These are phyloP conservation scores for Dictyostelium intermedium DNA, from an alignment of 78 protist species.

Conservation along the genomic window DNA sequence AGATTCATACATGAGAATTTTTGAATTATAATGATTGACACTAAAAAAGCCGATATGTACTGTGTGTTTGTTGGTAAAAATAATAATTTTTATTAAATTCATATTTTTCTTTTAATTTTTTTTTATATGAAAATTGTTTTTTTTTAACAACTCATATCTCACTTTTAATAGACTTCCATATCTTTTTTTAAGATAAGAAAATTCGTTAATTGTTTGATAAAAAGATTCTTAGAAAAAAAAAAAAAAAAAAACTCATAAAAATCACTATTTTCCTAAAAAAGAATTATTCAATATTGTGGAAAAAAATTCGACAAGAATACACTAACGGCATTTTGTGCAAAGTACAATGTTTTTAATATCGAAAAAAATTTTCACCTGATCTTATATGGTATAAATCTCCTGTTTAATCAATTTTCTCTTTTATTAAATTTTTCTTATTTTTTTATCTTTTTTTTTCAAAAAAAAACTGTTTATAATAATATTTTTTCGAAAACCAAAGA, in stretches of 20 bases:
- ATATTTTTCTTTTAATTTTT: no score
- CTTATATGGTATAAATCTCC: not conserved
- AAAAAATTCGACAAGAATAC: not conserved
- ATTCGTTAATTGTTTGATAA: no score
- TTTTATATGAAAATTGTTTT: no score
- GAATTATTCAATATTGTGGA: not conserved
- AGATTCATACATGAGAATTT: not conserved
- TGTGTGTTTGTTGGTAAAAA: not conserved
- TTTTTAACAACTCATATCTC: not conserved
- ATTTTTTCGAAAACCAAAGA: no score
- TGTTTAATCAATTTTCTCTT: not conserved
- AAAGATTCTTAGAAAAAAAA: no score
- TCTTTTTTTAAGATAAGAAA: not conserved
- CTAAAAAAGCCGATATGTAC: not conserved
- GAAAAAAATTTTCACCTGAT: not conserved
- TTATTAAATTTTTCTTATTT: no score
- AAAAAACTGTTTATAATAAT: no score
- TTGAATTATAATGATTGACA: not conserved
- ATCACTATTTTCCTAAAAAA: not conserved
- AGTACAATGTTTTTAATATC: not conserved
- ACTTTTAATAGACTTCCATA: not conserved
- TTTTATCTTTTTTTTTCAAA: no score
- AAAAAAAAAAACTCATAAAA: no score
- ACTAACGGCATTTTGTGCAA: not conserved
- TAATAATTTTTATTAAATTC: no score